Percentiles rank a stretch among this genome's conserved stretches.
These are phyloP conservation scores for Metarhizium album DNA, from an alignment of 2,329 filamentous ascomycete genomes.

Conservation along the genomic window DNA sequence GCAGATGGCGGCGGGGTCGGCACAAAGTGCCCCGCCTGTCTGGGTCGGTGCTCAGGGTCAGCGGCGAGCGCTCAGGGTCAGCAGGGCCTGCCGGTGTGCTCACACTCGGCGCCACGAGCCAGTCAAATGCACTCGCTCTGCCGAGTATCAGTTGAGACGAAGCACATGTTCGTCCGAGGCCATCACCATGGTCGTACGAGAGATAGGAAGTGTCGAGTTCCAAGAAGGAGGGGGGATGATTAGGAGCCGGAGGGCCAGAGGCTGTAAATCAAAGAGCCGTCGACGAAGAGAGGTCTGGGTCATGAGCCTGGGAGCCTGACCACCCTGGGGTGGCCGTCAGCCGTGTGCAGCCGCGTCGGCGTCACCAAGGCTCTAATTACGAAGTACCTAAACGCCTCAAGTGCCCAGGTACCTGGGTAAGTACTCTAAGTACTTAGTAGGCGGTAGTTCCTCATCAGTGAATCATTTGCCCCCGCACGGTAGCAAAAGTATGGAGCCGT, in stretches of 20 bases:
- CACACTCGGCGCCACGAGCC: constrained; percentile 1
- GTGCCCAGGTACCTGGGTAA: too few relatives aligned
- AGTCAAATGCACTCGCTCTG: neutral
- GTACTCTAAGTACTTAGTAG: too few relatives aligned
- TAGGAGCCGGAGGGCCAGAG: neutral
- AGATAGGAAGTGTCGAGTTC: neutral
- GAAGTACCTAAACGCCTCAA: too few relatives aligned
- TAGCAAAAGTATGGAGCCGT: neutral
- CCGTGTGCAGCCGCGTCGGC: too few relatives aligned
- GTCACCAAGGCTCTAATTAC: too few relatives aligned
- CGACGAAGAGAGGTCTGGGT: neutral
- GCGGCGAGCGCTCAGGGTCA: constrained; percentile 5
- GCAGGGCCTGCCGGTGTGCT: constrained; percentile 2
- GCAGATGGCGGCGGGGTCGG: constrained; percentile 4
- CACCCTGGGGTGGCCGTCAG: too few relatives aligned
- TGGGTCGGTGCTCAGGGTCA: neutral
- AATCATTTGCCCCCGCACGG: too few relatives aligned
- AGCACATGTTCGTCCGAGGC: constrained; percentile 7
- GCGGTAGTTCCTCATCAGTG: too few relatives aligned
- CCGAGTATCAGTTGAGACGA: constrained; percentile 1
- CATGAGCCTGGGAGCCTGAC: too few relatives aligned
- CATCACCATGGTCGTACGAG: constrained; percentile 7
- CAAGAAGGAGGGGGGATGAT: neutral
- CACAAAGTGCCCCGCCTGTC: neutral
- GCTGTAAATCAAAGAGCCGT: neutral